Conservation (phyloP, 805 yeast genomes). For the Babjeviella inositovora region DNA sequence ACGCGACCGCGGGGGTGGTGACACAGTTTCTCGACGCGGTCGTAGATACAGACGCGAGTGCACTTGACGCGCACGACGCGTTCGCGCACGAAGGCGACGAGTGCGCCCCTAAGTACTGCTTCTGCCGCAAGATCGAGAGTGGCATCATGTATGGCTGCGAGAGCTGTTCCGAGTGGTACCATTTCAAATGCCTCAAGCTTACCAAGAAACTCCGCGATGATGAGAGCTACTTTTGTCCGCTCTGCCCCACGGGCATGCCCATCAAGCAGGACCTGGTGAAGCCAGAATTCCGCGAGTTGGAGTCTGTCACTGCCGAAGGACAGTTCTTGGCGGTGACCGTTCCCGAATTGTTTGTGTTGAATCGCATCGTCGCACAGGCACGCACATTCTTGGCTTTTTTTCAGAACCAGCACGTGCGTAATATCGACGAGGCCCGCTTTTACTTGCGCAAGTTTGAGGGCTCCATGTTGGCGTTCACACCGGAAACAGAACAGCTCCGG, state of each 20-base stretch:
- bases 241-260: too few species aligned
- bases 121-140: conserved; percentile 44
- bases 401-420: conserved; percentile 1
- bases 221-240: conserved; percentile 32
- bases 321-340: too few species aligned
- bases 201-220: too few species aligned
- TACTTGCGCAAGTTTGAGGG: conserved; percentile 32
- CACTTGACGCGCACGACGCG: neutral
- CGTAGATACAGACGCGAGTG: conserved; percentile 4
- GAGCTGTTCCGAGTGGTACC: conserved; percentile 59
- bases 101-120: conserved; percentile 39
- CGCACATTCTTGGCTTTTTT: conserved; percentile 1
- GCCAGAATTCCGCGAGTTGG: too few species aligned
- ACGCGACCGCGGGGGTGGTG: conserved; percentile 13
- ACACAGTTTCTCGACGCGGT: conserved; percentile 8
- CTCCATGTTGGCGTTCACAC: conserved; percentile 12
- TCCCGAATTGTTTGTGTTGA: too few species aligned
- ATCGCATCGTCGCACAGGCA: conserved; percentile 1
- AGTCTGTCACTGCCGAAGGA: too few species aligned
- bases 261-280: too few species aligned
- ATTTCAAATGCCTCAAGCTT: conserved; percentile 35
- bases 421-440: conserved; percentile 16
- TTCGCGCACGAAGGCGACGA: conserved; percentile 5
- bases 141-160: conserved; percentile 63
- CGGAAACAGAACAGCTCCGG: conserved; percentile 15